Conservation (phyloP, 2,329 filamentous ascomycete genomes). For the Emydomyces testavorans region DNA sequence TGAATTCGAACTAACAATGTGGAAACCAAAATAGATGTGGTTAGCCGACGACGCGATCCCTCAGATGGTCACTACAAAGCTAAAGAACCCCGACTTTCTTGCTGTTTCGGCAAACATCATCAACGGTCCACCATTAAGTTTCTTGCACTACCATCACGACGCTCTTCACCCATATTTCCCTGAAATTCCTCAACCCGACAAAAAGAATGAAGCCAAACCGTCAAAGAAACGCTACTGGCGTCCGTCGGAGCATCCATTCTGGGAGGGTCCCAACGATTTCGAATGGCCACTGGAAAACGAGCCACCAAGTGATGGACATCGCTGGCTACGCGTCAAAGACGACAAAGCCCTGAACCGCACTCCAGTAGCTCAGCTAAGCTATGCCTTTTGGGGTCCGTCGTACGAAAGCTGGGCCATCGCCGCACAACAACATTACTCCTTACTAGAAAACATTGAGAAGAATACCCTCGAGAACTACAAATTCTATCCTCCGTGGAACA, state of each 20-base stretch:
- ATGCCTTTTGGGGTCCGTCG: conserved; percentile 7
- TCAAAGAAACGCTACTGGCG: conserved; percentile 7
- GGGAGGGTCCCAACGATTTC: conserved; percentile 8
- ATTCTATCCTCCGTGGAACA: conserved; percentile 9
- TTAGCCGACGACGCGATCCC: conserved; percentile 9
- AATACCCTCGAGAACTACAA: conserved; percentile 9
- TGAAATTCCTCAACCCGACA: neutral
- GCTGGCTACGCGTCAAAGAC: conserved; percentile 10
- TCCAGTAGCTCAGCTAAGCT: conserved; percentile 4
- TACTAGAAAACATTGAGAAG: conserved; percentile 10
- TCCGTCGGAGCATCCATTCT: conserved; percentile 12
- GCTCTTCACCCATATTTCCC: conserved; percentile 11
- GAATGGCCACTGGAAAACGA: conserved; percentile 7
- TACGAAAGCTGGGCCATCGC: conserved; percentile 11
- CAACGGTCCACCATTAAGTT: conserved; percentile 8
- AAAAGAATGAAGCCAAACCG: neutral
- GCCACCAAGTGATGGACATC: conserved; percentile 6
- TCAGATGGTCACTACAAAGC: conserved; percentile 4
- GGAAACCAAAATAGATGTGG: conserved; percentile 7
- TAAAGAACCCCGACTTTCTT: conserved; percentile 4
- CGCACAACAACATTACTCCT: conserved; percentile 9
- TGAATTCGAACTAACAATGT: neutral
- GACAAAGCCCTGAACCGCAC: conserved; percentile 7
- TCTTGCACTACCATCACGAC: conserved; percentile 10
- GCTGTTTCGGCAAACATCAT: conserved; percentile 10